Conservation (phyloP, 1,284 basidiomycete genomes). For the Violaceomyces palustris region DNA sequence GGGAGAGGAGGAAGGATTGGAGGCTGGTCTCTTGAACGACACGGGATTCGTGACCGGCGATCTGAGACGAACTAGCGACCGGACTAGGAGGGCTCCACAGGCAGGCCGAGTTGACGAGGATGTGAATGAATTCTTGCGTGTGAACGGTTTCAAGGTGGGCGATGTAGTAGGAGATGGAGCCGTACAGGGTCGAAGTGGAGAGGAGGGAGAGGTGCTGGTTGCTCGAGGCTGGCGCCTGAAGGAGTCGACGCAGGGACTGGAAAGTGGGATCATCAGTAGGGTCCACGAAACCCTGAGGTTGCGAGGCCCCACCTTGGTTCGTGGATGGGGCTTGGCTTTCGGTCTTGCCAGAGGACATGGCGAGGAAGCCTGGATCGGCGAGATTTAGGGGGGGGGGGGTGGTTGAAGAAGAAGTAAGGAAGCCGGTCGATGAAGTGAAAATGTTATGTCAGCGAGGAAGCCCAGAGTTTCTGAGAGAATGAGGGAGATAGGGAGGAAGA, state of each 20-base stretch:
- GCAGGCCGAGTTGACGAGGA: slow-evolving; percentile 32
- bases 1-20: slow-evolving; percentile 19
- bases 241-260: slow-evolving; percentile 38
- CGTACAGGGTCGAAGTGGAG: slow-evolving; percentile 33
- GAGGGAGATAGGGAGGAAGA: too few relatives aligned
- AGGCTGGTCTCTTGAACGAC: neutral
- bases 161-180: slow-evolving; percentile 45
- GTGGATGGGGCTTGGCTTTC: too few relatives aligned
- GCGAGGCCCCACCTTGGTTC: too few relatives aligned
- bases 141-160: slow-evolving; percentile 34
- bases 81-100: slow-evolving; percentile 36
- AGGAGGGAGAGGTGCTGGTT: slow-evolving; percentile 40
- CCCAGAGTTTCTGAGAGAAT: too few relatives aligned
- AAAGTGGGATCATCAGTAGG: slow-evolving; percentile 36
- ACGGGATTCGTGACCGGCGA: neutral
- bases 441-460: slow-evolving; percentile 14
- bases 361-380: neutral
- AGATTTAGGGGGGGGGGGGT: neutral
- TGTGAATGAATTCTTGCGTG: slow-evolving; percentile 30
- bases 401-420: neutral
- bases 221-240: slow-evolving; percentile 36
- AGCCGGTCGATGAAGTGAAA: neutral
- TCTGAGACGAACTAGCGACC: too few relatives aligned
- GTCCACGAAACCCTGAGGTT: slow-evolving; percentile 15
- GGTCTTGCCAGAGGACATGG: neutral